Evolutionary conservation across 345 rosid species (phyloP).

Genomic region (Eucalyptus lansdowneana): DNA sequence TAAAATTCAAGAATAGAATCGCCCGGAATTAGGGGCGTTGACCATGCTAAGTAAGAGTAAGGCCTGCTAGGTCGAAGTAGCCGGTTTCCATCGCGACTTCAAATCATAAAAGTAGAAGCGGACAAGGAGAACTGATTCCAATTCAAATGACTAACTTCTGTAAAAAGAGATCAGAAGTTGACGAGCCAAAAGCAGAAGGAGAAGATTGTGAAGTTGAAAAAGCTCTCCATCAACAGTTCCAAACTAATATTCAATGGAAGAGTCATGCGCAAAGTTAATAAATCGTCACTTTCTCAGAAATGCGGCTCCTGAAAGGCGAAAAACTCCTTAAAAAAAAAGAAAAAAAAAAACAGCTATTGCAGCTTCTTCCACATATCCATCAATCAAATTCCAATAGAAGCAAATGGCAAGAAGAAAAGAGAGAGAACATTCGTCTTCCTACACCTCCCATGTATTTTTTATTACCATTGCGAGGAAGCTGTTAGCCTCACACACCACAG

Average conservation of each 20-base stretch:
- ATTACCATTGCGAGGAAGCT: neutral
- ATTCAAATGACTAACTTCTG: neutral
- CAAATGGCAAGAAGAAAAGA: neutral
- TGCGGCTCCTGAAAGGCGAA: neutral
- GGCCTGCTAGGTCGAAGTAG: neutral
- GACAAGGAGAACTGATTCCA: neutral
- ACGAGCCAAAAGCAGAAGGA: neutral
- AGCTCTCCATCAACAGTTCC: neutral
- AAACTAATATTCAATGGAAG: neutral
- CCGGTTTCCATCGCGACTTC: neutral
- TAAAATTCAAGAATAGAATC: neutral
- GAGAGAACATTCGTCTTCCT: neutral
- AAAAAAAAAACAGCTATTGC: neutral
- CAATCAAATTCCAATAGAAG: neutral
- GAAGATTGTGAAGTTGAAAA: neutral
- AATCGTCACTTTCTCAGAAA: neutral
- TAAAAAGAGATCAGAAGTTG: neutral
- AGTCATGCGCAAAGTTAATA: neutral
- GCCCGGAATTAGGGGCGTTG: neutral
- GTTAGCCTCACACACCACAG: neutral
- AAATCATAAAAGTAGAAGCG: neutral
- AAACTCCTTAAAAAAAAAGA: neutral
- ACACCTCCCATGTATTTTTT: neutral
- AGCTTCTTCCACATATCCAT: neutral
- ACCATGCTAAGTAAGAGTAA: neutral